A percentile compares a stretch with the other conserved stretches of the same genome.
phyloP scores from a whole-genome alignment of 2,329 filamentous ascomycete species.

The Colletotrichum orchidophilum region DNA sequence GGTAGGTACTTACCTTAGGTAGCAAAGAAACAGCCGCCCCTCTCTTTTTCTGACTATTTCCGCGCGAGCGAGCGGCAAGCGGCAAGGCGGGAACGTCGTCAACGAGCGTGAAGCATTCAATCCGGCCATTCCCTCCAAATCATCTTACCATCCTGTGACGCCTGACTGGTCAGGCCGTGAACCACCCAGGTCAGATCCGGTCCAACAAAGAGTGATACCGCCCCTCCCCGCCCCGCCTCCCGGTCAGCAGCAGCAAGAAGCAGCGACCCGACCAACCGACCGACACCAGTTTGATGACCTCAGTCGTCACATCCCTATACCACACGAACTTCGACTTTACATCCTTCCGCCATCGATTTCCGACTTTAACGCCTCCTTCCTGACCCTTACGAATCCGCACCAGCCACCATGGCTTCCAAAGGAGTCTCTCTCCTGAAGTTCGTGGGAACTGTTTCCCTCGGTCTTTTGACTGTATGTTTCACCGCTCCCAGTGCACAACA shows the following conservation, averaged over 20 bases:
- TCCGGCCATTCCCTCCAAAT: conserved; percentile 18
- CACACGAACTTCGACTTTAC: conserved; percentile 11
- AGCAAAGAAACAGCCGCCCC: conserved; percentile 24
- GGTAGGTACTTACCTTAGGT: background rate
- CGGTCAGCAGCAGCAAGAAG: conserved; percentile 4
- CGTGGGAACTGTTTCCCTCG: conserved; percentile 88
- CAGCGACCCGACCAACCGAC: background rate
- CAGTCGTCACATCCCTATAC: conserved; percentile 12
- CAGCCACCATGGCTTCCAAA: conserved; percentile 67
- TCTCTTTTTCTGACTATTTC: conserved; percentile 24
- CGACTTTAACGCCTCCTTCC: background rate
- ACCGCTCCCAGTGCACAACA: background rate
- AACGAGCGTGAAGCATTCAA: conserved; percentile 27
- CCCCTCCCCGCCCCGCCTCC: conserved; percentile 2
- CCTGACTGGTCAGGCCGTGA: conserved; percentile 19
- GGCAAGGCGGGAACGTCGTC: conserved; percentile 33
- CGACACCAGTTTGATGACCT: background rate
- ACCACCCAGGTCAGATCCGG: conserved; percentile 14
- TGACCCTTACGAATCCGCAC: background rate
- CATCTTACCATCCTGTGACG: conserved; percentile 2
- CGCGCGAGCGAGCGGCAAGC: conserved; percentile 30
- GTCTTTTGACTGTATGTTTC: conserved; percentile 81
- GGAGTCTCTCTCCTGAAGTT: conserved; percentile 87
- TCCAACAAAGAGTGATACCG: conserved; percentile 15
- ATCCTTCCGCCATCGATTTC: background rate